Conservation (phyloP, 345 rosid species). For the Lepidium aucheri region DNA sequence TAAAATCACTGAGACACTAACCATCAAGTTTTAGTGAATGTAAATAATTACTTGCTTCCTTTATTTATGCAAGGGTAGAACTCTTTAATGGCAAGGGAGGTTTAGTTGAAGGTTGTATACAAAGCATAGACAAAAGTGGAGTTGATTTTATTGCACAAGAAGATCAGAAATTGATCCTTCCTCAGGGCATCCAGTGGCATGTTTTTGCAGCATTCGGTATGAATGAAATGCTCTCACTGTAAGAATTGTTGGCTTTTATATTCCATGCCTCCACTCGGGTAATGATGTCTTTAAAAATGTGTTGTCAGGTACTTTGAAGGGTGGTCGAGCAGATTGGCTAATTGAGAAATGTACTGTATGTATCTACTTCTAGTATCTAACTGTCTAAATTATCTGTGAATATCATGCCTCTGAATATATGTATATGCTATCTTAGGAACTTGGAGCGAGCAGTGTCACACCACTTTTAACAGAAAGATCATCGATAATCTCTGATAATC, state of each 20-base stretch:
- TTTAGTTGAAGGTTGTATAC: conserved; percentile 57
- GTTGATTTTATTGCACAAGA: conserved; percentile 60
- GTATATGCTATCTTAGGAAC: conserved; percentile 39
- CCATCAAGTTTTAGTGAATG: not conserved
- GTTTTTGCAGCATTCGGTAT: conserved; percentile 88
- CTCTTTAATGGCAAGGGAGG: conserved; percentile 94
- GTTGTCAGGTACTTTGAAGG: conserved; percentile 68
- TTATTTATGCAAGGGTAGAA: conserved; percentile 60
- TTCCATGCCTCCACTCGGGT: not conserved
- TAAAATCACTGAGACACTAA: not conserved
- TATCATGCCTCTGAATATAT: not conserved
- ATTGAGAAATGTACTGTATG: conserved; percentile 90
- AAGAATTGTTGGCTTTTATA: not conserved
- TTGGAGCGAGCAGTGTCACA: conserved; percentile 81
- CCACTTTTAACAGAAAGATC: conserved; percentile 77
- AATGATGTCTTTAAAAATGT: not conserved
- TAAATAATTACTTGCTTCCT: conserved; percentile 3
- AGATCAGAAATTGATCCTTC: conserved; percentile 43
- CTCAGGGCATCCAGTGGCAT: conserved; percentile 57
- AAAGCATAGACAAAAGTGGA: conserved; percentile 49
- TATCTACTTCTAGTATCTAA: conserved; percentile 1
- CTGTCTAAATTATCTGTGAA: not conserved
- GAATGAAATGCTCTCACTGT: conserved; percentile 15
- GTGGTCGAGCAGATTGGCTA: conserved; percentile 97
- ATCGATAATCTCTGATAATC: conserved; percentile 59